Base-by-base conservation (phyloP, 805 yeast species). In the Nakazawaea ambrosiae region DNA sequence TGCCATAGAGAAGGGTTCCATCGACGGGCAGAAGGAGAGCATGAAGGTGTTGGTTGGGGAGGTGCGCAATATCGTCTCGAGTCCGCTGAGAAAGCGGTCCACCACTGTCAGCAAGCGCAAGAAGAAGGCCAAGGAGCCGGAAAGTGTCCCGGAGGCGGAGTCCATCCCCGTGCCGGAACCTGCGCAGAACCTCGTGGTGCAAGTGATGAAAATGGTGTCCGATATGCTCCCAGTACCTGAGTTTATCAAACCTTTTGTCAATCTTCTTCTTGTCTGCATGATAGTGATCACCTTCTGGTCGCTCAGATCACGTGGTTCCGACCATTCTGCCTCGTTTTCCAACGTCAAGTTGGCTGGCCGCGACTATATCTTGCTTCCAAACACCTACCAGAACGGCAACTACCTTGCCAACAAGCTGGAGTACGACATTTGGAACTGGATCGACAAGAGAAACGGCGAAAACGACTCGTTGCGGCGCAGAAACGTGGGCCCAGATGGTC, bases 401-500 rank as follows among this genome's bases (percentile, higher is more conserved):
- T 36, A 60, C 42, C 40, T 59, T 43, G 48, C 57, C 15, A 48
- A 61, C 42, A 63, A 65, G 39, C 72, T 76, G 42, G 88, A 84
- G 55, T 63, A 68, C 14, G 68, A 69, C 18, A 51, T 84, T 31
- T 84, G 92, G 92, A 68, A 74, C 32, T 84, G 95, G 95, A 65
- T 84, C 37, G 59, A 61, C 22, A 54, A 54, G 3, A 41, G 67
- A 33, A 60, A 64, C 39, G 51, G 49, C 2, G 48, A n/a, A n/a
- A n/a, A n/a, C n/a, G 42, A 18, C 43, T 29, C 37, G 44, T 24
- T 36, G 23, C 16, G 26, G 24, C 14, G 24, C 24, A 7, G 24
- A 10, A 22, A 10, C 10, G 7, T 7, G 24, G 10, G 24, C 24
- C 24, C 24, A 22, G 10, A 22, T 8, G 7, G 24, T 10, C n/a